Base-by-base conservation (phyloP, 2,329 filamentous ascomycete species). In the Trichoderma sp. region DNA sequence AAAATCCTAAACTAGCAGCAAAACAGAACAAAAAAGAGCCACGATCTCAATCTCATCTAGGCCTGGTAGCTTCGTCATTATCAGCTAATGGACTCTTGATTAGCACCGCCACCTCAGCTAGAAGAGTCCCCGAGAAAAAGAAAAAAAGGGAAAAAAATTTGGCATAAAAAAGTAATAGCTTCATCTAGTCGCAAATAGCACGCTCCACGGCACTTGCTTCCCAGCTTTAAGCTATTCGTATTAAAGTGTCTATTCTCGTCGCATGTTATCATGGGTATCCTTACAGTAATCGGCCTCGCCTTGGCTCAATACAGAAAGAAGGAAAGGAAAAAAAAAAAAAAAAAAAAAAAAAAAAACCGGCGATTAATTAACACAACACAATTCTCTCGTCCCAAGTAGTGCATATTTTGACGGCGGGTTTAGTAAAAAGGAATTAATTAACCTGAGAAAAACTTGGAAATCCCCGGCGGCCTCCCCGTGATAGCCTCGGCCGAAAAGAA, bases 391-490 rank as follows among this genome's bases (percentile, higher is more conserved):
- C 4, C 32, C 8, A 24, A 26, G 21, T 32, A 8, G 46, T n/a
- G 6, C 16, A 34, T 34, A 34, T 34, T 34, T 34, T 34, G 3
- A 34, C 5, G 32, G 32, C 32, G 14, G 32, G 32, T 34, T 14
- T 34, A 34, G 6, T 4, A n/a, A n/a, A n/a, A n/a, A 43, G 16
- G n/a, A 43, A 43, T 43, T 43, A 39, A 39, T 39, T 6, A n/a
- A 18, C n/a, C 11, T 13, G 46, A 49, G 46, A 49, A 28, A 28
- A 30, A n/a, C 26, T 30, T n/a, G 52, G 11, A 11, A 28, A 13
- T 13, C 60, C 32, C 26, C 34, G 60, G 60, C 60, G 60, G 60
- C 60, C 60, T 64, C 60, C 51, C 61, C 61, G 51, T 55, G 61
- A 65, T 56, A 65, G 51, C 61, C 51, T 64, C 60, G 46, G 60